Evolutionary conservation across 306 rosid species (phyloP).

Genomic region (Rubus idaeus): DNA sequence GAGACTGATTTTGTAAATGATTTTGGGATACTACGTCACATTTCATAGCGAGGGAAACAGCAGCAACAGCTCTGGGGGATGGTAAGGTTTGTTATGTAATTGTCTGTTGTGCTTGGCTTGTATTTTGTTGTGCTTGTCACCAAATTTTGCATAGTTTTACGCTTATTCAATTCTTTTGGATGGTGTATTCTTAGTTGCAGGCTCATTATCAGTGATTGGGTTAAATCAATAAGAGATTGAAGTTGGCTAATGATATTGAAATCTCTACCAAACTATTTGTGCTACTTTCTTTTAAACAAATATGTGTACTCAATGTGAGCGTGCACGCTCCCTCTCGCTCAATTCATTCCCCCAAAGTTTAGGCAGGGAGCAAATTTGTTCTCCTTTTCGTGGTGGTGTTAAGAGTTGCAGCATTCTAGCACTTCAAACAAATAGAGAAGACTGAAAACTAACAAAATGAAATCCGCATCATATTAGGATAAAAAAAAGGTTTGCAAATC

Average conservation of each 20-base stretch:
- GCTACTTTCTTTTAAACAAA: neutral
- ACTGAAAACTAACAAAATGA: neutral
- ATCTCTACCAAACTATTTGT: neutral
- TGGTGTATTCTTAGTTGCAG: slow-evolving; percentile 49
- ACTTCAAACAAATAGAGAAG: neutral
- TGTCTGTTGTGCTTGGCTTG: slow-evolving; percentile 49
- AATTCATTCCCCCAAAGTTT: too few relatives aligned
- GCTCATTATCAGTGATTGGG: slow-evolving; percentile 42
- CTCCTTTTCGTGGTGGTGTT: neutral
- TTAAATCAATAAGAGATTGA: slow-evolving; percentile 45
- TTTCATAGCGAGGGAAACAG: slow-evolving; percentile 32
- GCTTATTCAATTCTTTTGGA: slow-evolving; percentile 28
- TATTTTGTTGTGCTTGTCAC: slow-evolving; percentile 39
- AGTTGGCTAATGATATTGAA: neutral
- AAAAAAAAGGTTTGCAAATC: neutral
- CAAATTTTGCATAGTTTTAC: slow-evolving; percentile 28
- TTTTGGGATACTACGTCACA: slow-evolving; percentile 30
- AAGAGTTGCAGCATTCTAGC: neutral
- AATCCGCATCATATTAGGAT: neutral
- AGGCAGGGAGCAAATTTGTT: too few relatives aligned
- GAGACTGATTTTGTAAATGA: slow-evolving; percentile 39
- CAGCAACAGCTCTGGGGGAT: slow-evolving; percentile 28
- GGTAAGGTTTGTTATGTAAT: slow-evolving; percentile 40
- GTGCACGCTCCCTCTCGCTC: too few relatives aligned
- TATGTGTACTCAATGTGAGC: neutral